Evolutionary conservation across 2,329 filamentous ascomycete genomes (phyloP), one percentile per base, ranked within the genome.

Genomic region (Pyricularia pennisetigena): DNA sequence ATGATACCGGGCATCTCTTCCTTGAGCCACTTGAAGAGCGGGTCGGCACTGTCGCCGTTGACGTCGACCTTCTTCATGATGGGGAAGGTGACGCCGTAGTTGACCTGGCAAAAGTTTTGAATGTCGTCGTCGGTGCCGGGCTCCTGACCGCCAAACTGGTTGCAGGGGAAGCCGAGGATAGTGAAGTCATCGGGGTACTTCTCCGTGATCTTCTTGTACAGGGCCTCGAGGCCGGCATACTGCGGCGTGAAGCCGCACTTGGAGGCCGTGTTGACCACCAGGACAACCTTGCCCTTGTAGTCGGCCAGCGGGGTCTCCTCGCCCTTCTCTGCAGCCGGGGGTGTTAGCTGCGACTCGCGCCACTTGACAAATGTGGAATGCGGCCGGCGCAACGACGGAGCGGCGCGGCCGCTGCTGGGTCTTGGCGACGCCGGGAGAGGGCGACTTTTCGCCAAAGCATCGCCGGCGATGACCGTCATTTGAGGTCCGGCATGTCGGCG

Each of bases 191-290:
- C 88, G 35, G 79, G 84, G 83, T 96, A 82, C 75, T 87, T 84
- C 72, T 83, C 83, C 74, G 87, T 88, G 76, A 97, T 75, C 69
- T 83, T 80, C 79, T 97, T 91, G 87, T 97, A 97, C 71, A 99
- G 87, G 76, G 87, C 90, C 83, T 99, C 94, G 67, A 99, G 91
- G 35, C 91, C 92, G 71, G 87, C 89, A 81, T 95, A 97, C 81
- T 99, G 95, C 14, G 93, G 93, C 2, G 95, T 98, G 87, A 98
- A 98, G 79, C 95, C 94, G 84, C 95, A 99, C 84, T 98, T 97
- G 79, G 92, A 97, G 73, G 95, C 95, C 1, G 94, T 97, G 88
- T 99, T 99, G 82, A 99, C 93, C 75, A 97, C 85, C 70, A 99
- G 90, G 74, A 98, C 88, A 73, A 98, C 94, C 81, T 98, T 98